Evolutionary conservation across 257 asterid species (phyloP).

Genomic region (Fraxinus cuspidata): DNA sequence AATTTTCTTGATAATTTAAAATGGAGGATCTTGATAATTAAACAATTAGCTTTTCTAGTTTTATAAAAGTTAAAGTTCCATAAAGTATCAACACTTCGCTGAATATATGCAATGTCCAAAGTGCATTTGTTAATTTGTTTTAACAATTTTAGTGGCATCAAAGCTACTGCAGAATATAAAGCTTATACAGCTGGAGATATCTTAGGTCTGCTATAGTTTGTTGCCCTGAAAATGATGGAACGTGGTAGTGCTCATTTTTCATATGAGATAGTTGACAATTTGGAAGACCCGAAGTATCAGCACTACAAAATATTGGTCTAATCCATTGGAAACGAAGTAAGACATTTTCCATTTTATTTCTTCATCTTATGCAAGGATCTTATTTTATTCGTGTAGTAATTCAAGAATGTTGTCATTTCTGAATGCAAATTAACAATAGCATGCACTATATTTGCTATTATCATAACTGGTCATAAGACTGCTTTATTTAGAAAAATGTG

Average conservation of each 20-base stretch:
- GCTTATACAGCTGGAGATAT: slow-evolving; percentile 18
- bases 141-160: neutral
- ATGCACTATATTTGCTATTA: neutral
- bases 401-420: neutral
- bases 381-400: neutral
- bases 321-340: slow-evolving; percentile 20
- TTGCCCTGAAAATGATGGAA: slow-evolving; percentile 31
- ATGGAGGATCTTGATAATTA: too few species aligned
- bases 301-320: slow-evolving; percentile 32
- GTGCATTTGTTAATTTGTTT: neutral
- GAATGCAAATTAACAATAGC: too few species aligned
- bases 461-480: neutral
- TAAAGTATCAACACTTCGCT: neutral
- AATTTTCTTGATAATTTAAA: too few species aligned
- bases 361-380: neutral
- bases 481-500: neutral
- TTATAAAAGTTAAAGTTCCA: too few species aligned
- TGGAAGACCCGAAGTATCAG: slow-evolving; percentile 51
- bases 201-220: slow-evolving; percentile 25
- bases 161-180: slow-evolving; percentile 20
- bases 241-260: slow-evolving; percentile 24
- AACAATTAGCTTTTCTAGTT: too few species aligned
- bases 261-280: slow-evolving; percentile 60
- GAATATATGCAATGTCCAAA: neutral
- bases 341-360: neutral